Evolutionary conservation across 2,329 filamentous ascomycete species (phyloP), one percentile per base, ranked within the genome.

Genomic region (Dothidotthia symphoricarpi): DNA sequence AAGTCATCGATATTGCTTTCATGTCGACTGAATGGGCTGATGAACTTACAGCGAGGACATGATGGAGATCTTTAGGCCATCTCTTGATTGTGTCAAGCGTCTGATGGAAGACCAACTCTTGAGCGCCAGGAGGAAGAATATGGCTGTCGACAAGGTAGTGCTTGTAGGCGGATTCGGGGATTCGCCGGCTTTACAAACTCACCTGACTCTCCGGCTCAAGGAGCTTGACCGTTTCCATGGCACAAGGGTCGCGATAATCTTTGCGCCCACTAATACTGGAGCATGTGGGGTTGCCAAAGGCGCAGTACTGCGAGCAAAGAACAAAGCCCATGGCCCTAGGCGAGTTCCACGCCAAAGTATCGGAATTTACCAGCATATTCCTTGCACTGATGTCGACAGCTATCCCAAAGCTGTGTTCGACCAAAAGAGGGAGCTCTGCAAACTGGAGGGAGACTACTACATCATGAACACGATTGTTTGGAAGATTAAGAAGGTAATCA

Each of bases 211-310:
- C 1, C 27, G 8, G 5, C 29, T 45, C 4, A 14, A 15, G 3
- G 4, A 36, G 4, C 27, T 31, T 24, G 36, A 36, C 15, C 12
- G 12, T 11, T 3, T 28, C 2, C 14, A 31, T 4, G 19, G 12
- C 6, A 36, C 29, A 28, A 12, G 22, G 6, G 38, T 41, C 16
- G n/a, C 28, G 11, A 22, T 41, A 10, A 7, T 28, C 4, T 31
- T 32, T 11, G 9, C 41, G 4, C 31, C 29, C 2, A n/a, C 5
- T 3, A 40, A 40, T 24, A 34, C 24, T 11, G 34, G 43, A 16
- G 46, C 47, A 9, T 39, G 41, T 12, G 48, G 48, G 4, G 49
- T 55, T 3, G 51, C 51, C 12, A 44, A 26, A 8, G 51, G 51
- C 10, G 51, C 44, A 1, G 26, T 49, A 2, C 2, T 55, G 14